Conservation (phyloP, 805 yeast species). For the Cyberlindnera subsufficiens region DNA sequence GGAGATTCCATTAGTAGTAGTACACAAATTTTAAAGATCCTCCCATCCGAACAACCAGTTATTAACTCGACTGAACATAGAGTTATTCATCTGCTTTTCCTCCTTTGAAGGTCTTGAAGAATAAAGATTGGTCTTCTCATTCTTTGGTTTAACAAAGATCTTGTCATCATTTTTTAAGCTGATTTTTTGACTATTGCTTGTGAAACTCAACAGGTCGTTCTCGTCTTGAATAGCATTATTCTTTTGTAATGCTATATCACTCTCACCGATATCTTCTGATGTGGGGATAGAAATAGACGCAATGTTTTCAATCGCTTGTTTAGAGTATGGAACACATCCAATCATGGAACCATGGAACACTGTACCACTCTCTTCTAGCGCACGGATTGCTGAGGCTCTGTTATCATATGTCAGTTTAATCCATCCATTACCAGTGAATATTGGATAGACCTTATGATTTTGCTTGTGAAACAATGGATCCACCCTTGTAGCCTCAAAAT, state of each 20-base stretch:
- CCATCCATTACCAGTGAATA: slow-evolving; percentile 86
- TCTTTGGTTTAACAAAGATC: slow-evolving; percentile 27
- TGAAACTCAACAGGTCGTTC: slow-evolving; percentile 11
- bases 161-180: slow-evolving; percentile 37
- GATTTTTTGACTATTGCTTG: slow-evolving; percentile 20
- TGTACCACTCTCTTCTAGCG: slow-evolving; percentile 77
- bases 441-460: slow-evolving; percentile 42
- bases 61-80: slow-evolving; percentile 29
- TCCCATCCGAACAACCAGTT: slow-evolving; percentile 55
- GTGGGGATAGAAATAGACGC: slow-evolving; percentile 36
- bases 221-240: slow-evolving; percentile 3
- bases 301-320: slow-evolving; percentile 54
- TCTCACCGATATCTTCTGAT: slow-evolving; percentile 44
- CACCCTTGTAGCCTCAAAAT: slow-evolving; percentile 43
- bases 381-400: slow-evolving; percentile 70
- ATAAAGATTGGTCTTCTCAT: slow-evolving; percentile 13
- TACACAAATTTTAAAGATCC: slow-evolving; percentile 25
- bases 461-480: slow-evolving; percentile 19
- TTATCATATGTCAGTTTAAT: slow-evolving; percentile 81
- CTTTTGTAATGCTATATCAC: slow-evolving; percentile 12
- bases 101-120: slow-evolving; percentile 9
- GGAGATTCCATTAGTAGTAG: not conserved
- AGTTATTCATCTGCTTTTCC: slow-evolving; percentile 4
- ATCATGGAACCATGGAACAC: slow-evolving; percentile 58
- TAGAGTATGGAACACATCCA: slow-evolving; percentile 68